phyloP scores from a whole-genome alignment of 352 stramenopile species.

The Pythium biforme region DNA sequence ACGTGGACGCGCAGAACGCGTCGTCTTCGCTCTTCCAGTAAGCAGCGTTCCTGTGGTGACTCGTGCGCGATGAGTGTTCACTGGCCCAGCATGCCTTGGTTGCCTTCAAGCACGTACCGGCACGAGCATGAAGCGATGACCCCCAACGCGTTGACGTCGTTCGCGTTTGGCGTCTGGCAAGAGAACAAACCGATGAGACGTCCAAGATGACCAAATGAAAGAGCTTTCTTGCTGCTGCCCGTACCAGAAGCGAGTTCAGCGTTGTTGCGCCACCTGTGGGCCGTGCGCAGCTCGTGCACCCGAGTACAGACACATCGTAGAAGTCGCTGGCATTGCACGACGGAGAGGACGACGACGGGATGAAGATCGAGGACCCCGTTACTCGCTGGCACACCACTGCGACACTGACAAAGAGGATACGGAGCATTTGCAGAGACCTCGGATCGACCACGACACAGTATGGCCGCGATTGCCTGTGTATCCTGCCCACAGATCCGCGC shows the following conservation, averaged over 20 bases:
- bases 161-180: conserved; percentile 37
- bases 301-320: conserved; percentile 55
- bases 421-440: not conserved
- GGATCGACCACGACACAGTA: not conserved
- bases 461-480: not conserved
- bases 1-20: conserved; percentile 48
- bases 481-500: not conserved
- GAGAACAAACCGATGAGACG: not conserved
- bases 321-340: conserved; percentile 45
- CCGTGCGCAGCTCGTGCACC: conserved; percentile 48
- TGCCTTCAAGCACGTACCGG: conserved; percentile 32
- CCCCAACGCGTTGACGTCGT: conserved; percentile 21
- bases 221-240: too few relatives aligned
- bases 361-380: conserved; percentile 3
- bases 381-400: not conserved
- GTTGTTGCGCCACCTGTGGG: conserved; percentile 34
- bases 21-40: conserved; percentile 28
- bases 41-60: conserved; percentile 1
- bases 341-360: conserved; percentile 7
- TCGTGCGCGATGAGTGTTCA: not conserved
- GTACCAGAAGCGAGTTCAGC: conserved; percentile 38
- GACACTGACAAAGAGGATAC: not conserved
- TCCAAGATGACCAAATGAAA: too few relatives aligned
- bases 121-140: conserved; percentile 44
- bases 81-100: too few relatives aligned